A percentile compares a stretch with the other conserved stretches of the same genome.
These are phyloP conservation scores for Millerozyma acaciae DNA, from an alignment of 805 yeast species.

Conservation along the genomic window DNA sequence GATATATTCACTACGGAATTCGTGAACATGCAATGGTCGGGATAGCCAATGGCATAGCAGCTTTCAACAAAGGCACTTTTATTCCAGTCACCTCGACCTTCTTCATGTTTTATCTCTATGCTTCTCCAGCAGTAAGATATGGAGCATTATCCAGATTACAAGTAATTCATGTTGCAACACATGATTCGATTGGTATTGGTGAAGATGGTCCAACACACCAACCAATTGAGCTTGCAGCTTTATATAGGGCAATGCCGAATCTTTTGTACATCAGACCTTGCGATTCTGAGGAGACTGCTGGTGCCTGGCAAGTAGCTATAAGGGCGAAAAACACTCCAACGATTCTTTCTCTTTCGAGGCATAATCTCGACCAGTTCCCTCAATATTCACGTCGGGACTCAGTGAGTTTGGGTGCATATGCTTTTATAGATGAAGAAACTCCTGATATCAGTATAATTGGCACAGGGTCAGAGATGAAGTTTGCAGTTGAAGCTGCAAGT, in stretches of 20 bases:
- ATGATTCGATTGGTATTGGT: conserved; percentile 56
- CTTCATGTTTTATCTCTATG: conserved; percentile 38
- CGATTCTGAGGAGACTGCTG: conserved; percentile 50
- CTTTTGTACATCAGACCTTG: conserved; percentile 49
- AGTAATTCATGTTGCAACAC: conserved; percentile 52
- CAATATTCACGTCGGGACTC: conserved; percentile 14
- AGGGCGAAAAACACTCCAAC: conserved; percentile 15
- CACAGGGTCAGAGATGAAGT: conserved; percentile 24
- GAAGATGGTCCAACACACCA: conserved; percentile 60
- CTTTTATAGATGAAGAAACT: conserved; percentile 14
- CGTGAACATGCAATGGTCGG: conserved; percentile 34
- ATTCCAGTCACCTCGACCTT: conserved; percentile 37
- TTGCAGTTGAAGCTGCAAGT: conserved; percentile 24
- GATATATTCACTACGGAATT: conserved; percentile 30
- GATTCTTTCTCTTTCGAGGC: conserved; percentile 25
- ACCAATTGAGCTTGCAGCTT: conserved; percentile 50
- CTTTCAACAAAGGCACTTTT: conserved; percentile 30
- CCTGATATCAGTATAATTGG: conserved; percentile 22
- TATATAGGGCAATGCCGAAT: conserved; percentile 51
- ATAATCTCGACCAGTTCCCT: conserved; percentile 21
- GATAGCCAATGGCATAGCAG: conserved; percentile 28
- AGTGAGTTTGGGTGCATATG: conserved; percentile 25
- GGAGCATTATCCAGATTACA: conserved; percentile 45
- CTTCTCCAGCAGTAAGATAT: conserved; percentile 50
- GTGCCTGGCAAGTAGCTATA: conserved; percentile 36